These are phyloP conservation scores for Adansonia rubrostipa DNA, from an alignment of 441 rosid species.

Conservation along the genomic window DNA sequence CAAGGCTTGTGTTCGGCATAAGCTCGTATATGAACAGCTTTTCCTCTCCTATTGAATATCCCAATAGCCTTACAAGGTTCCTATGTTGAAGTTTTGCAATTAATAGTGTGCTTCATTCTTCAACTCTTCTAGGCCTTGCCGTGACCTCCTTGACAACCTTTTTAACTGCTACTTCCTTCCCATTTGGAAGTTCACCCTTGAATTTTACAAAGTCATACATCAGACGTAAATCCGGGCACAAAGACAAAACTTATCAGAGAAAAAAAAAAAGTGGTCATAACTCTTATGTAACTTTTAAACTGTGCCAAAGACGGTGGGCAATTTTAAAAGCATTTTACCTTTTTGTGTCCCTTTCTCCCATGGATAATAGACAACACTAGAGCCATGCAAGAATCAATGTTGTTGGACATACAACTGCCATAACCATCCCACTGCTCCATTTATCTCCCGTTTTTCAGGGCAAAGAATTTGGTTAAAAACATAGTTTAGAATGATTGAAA, in stretches of 20 bases:
- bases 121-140: not conserved
- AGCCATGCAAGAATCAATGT: not conserved
- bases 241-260: no score
- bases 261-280: not conserved
- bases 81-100: not conserved
- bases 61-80: conserved; percentile 39
- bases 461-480: not conserved
- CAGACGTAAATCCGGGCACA: not conserved
- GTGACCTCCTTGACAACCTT: not conserved
- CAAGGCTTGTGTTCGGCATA: conserved; percentile 83
- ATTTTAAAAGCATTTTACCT: not conserved
- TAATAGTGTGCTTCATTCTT: not conserved
- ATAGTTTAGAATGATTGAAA: no score
- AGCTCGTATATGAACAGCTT: conserved; percentile 91
- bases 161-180: conserved; percentile 45
- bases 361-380: not conserved
- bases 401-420: not conserved
- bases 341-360: not conserved
- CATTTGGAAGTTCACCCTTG: conserved; percentile 83
- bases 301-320: conserved; percentile 49
- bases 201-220: not conserved
- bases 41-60: conserved; percentile 86
- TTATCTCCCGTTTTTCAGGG: not conserved
- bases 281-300: conserved; percentile 69
- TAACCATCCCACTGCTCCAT: conserved; percentile 7